Evolutionary conservation across 495 filamentous ascomycete species (phyloP), one percentile per base, ranked within the genome.

Genomic region (Penicillium bialowiezense): DNA sequence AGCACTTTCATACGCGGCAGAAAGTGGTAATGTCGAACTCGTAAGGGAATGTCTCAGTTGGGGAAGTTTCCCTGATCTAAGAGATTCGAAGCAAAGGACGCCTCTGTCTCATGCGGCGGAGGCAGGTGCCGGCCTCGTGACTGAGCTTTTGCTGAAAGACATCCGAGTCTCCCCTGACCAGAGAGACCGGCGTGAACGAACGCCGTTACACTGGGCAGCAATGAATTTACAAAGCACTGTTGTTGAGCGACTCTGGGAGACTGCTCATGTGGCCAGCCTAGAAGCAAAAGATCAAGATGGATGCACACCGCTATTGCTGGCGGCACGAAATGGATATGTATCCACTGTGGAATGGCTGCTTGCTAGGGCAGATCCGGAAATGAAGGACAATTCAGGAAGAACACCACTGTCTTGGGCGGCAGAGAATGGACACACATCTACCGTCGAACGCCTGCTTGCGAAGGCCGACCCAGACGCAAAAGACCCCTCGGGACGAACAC

Each of bases 201-300:
- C 33, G 15, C 33, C 33, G 15, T 15, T 35, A 15, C 17, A 5
- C 6, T 35, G 53, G 51, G 74, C 71, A 3, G 70, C 67, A 10
- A 43, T 50, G 35, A 55, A 56, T 20, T 72, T 67, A 2, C 56
- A 73, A 34, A 51, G 56, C 28, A 60, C 52, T 8, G 50, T 75
- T 31, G 78, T 59, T 4, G 54, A 50, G 28, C 18, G 66, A 39
- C 56, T 69, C 21, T 31, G 67, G 7, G 48, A 45, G 13, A 57
- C 55, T 21, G 50, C 50, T 13, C 58, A 48, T 23, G 59, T 65
- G n/a, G n/a, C n/a, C n/a, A 46, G 67, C 20, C 37, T 68, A 12
- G 50, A 72, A 31, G 42, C 44, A 1, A 53, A 38, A 7, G 69
- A 75, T 56, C 48, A 52, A 21, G 43, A 31, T 19, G 12, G 33